Conservation (phyloP, 306 rosid species). For the Trifolium fragiferum region DNA sequence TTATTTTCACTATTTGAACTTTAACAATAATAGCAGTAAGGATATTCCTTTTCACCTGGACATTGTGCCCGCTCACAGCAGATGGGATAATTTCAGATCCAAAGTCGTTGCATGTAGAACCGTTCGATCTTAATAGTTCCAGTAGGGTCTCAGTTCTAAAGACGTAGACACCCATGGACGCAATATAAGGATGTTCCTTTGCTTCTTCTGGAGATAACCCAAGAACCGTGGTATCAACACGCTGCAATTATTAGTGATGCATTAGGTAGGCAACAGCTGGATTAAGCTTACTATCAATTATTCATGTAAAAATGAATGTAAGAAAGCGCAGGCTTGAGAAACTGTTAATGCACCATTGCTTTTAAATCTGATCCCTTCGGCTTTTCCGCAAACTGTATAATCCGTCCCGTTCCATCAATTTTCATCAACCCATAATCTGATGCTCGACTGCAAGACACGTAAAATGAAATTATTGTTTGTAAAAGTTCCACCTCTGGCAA, state of each 20-base stretch:
- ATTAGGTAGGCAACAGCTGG: slow-evolving; percentile 33
- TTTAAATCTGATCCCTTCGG: slow-evolving; percentile 87
- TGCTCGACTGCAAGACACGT: slow-evolving; percentile 69
- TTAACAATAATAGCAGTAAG: background rate
- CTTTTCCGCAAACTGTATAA: slow-evolving; percentile 86
- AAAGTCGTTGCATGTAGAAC: slow-evolving; percentile 81
- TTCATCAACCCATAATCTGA: slow-evolving; percentile 94
- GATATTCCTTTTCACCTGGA: slow-evolving; percentile 67
- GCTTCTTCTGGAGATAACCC: slow-evolving; percentile 84
- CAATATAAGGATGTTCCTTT: slow-evolving; percentile 68
- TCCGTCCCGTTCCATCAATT: slow-evolving; percentile 70
- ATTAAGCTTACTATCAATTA: slow-evolving; percentile 21
- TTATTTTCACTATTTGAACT: background rate
- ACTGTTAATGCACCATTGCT: slow-evolving; percentile 71
- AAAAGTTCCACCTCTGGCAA: slow-evolving; percentile 16
- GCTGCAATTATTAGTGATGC: slow-evolving; percentile 58
- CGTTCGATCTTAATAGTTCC: slow-evolving; percentile 66
- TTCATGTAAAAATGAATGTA: background rate
- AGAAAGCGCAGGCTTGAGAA: slow-evolving; percentile 28
- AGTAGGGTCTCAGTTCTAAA: slow-evolving; percentile 83
- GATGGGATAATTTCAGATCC: slow-evolving; percentile 97
- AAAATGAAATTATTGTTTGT: background rate
- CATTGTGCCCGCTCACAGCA: slow-evolving; percentile 83
- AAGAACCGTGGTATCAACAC: slow-evolving; percentile 80
- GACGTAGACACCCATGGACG: slow-evolving; percentile 98